These are phyloP conservation scores for Scedosporium aurantiacum DNA, from an alignment of 2,329 filamentous ascomycete genomes.

Conservation along the genomic window DNA sequence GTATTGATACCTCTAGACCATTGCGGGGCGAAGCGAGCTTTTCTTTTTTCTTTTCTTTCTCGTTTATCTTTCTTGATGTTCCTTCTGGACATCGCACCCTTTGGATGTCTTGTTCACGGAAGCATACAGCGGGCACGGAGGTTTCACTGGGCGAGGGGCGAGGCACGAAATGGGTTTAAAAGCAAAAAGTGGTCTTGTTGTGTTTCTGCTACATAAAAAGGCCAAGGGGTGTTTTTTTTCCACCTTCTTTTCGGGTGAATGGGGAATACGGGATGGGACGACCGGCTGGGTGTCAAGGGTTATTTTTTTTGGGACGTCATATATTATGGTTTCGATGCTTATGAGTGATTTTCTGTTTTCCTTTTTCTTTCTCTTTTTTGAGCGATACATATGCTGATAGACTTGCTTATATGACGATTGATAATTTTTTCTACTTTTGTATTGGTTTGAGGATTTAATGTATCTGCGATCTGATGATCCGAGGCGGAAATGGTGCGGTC, in stretches of 20 bases:
- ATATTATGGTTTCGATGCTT: background rate
- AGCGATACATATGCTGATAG: background rate
- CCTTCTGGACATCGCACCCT: background rate
- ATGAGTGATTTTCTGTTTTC: background rate
- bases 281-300: background rate
- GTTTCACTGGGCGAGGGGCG: background rate
- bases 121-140: background rate
- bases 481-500: no score
- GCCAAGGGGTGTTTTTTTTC: background rate
- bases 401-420: background rate
- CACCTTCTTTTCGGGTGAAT: background rate
- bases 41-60: background rate
- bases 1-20: conserved; percentile 5
- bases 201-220: background rate
- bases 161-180: background rate
- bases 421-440: background rate
- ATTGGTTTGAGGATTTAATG: background rate
- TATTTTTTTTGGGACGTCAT: background rate
- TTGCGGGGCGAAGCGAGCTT: conserved; percentile 4
- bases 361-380: background rate
- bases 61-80: background rate
- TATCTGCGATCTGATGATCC: no score
- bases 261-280: background rate
- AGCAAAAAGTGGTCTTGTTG: background rate
- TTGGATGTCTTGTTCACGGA: background rate